Conservation (phyloP, 1,284 basidiomycete genomes). For the Boletus mariae region DNA sequence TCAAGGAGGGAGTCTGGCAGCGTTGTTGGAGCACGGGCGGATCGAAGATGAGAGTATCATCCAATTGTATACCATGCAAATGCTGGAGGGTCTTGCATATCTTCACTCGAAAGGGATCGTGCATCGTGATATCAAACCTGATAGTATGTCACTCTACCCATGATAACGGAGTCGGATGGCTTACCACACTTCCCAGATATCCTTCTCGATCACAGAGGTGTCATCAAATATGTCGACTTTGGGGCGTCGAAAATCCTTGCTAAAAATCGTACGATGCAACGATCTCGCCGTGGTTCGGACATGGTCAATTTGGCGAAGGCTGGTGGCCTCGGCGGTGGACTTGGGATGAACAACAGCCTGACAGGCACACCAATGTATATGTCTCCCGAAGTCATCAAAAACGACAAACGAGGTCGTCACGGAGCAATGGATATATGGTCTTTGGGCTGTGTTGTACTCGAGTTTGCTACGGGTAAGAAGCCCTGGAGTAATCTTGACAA, state of each 20-base stretch:
- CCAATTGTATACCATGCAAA: conserved; percentile 95
- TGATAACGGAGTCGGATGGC: conserved; percentile 7
- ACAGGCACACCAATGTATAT: conserved; percentile 99
- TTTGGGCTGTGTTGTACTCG: conserved; percentile 93
- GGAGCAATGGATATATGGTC: conserved; percentile 99
- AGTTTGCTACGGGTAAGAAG: conserved; percentile 94
- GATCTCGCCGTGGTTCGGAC: conserved; percentile 56
- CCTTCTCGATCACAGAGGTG: conserved; percentile 87
- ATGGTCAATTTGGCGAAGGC: conserved; percentile 28
- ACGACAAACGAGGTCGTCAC: conserved; percentile 77
- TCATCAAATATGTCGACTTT: conserved; percentile 98
- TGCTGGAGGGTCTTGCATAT: conserved; percentile 93
- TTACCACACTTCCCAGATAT: conserved; percentile 63
- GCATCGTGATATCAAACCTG: conserved; percentile 98
- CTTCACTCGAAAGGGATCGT: conserved; percentile 91
- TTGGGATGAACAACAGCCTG: conserved; percentile 69
- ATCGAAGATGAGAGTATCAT: conserved; percentile 97
- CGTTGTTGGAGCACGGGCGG: conserved; percentile 88
- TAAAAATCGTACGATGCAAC: conserved; percentile 87
- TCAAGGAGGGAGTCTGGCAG: conserved; percentile 90
- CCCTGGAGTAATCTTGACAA: conserved; percentile 99
- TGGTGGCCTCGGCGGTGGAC: conserved; percentile 36
- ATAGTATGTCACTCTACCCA: conserved; percentile 66
- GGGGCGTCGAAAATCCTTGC: conserved; percentile 97
- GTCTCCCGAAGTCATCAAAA: conserved; percentile 98